Percentiles rank a stretch among this genome's conserved stretches.
Conservation (phyloP, 176 grass and related monocot species). For the Hsuehochloa calcarea region DNA sequence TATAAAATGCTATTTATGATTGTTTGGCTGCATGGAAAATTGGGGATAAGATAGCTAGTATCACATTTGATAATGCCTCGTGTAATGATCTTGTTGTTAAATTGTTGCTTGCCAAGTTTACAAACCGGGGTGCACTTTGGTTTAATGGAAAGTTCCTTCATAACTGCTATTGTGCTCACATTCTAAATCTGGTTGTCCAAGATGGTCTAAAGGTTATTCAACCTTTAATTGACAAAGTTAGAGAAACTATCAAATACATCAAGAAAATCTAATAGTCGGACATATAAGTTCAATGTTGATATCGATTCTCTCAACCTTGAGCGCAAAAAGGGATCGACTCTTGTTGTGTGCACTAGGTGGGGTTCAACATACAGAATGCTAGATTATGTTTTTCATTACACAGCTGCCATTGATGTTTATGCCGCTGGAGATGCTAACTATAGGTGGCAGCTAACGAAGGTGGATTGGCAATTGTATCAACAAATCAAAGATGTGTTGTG, state of each 20-base stretch:
- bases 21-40: too few relatives aligned
- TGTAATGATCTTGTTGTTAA: too few relatives aligned
- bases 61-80: too few relatives aligned
- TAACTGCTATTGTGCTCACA: too few relatives aligned
- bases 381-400: neutral
- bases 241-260: neutral
- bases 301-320: neutral
- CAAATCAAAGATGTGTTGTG: too few relatives aligned
- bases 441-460: neutral
- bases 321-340: neutral
- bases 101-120: too few relatives aligned
- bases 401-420: neutral
- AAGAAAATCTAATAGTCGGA: neutral
- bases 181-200: too few relatives aligned
- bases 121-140: too few relatives aligned
- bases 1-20: too few relatives aligned
- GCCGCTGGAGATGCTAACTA: neutral
- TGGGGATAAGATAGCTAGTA: too few relatives aligned
- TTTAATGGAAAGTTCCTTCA: too few relatives aligned
- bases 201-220: too few relatives aligned
- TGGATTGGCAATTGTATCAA: neutral
- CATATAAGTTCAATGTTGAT: neutral
- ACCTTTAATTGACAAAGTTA: neutral
- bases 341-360: neutral
- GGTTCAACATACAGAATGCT: neutral